Base-by-base conservation (phyloP, 2,329 filamentous ascomycete genomes). In the Stachybotrys chartarum region DNA sequence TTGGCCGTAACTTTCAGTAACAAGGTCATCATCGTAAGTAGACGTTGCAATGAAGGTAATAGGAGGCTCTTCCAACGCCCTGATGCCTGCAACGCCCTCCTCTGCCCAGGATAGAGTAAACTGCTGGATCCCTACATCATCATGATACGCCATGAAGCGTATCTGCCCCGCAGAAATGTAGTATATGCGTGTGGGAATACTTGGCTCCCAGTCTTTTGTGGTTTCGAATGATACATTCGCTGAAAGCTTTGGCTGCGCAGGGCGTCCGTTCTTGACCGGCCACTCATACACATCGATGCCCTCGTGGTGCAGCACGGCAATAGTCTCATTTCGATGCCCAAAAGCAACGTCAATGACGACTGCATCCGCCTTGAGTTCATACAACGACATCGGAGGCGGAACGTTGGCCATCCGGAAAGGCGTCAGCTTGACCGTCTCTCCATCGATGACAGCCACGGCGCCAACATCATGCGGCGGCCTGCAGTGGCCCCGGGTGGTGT, bases 321-420 rank as follows among this genome's bases (percentile, higher is more conserved):
- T 79, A 7, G 78, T 76, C 1, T 78, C 79, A 51, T 87, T 85
- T 51, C 80, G 78, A 14, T 76, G 77, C 52, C 84, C 87, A 61
- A 97, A 85, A 0, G 87, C 84, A 53, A 94, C 83, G 71, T 97
- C 91, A 17, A 90, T 73, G 3, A 84, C 80, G 54, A 86, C 85
- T 0, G 79, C 79, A 14, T 81, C 75, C 31, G 88, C 71, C 12
- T 75, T 64, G 17, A 97, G 64, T 56, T 95, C 89, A 61, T 88
- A 88, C 59, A 93, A 79, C 16, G 91, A 85, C 91, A 97, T 97
- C 1, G 94, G 94, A 31, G 94, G 94, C 30, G 94, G 94, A 3
- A 97, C 80, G 64, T 94, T 96, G 12, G 91, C 88, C 52, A 86
- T 80, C 59, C 89, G 81, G 60, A 99, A 80, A 1, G 94, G 91